Conservation (phyloP, 345 rosid genomes). For the Heritiera fomes region DNA sequence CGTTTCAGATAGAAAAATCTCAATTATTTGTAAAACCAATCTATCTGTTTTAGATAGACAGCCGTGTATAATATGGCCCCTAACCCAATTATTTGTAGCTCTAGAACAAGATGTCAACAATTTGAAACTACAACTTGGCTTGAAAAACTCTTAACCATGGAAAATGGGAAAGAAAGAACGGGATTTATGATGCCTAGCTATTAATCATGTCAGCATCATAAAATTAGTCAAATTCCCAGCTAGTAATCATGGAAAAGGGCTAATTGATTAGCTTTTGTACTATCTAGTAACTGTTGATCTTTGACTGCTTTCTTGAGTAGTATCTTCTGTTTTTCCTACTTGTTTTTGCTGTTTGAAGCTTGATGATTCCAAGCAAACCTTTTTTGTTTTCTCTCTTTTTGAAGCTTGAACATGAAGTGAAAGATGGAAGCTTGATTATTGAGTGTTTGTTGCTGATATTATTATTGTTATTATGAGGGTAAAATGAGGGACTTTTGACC, state of each 20-base stretch:
- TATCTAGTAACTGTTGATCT: constrained; percentile 28
- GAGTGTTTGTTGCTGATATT: constrained; percentile 38
- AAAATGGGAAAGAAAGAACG: not conserved
- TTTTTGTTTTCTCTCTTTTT: constrained; percentile 19
- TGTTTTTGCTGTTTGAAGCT: constrained; percentile 25
- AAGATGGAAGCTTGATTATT: constrained; percentile 34
- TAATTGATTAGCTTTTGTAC: constrained; percentile 22
- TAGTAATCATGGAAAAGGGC: not conserved
- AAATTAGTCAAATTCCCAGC: constrained; percentile 3
- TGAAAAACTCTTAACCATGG: not conserved
- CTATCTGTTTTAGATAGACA: not conserved
- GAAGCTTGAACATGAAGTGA: constrained; percentile 39
- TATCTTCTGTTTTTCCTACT: constrained; percentile 18
- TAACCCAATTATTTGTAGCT: not conserved
- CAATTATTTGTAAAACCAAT: too few species aligned
- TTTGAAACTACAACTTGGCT: not conserved
- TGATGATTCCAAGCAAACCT: constrained; percentile 21
- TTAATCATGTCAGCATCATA: not conserved
- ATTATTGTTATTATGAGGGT: constrained; percentile 33
- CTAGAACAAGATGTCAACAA: not conserved
- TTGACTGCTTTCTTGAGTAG: constrained; percentile 31
- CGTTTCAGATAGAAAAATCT: too few species aligned
- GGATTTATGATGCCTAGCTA: not conserved
- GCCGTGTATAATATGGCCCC: not conserved
- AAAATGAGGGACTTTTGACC: constrained; percentile 45